Evolutionary conservation across 306 rosid genomes (phyloP), one percentile per base, ranked within the genome.

Genomic region (Nissolia schottii): DNA sequence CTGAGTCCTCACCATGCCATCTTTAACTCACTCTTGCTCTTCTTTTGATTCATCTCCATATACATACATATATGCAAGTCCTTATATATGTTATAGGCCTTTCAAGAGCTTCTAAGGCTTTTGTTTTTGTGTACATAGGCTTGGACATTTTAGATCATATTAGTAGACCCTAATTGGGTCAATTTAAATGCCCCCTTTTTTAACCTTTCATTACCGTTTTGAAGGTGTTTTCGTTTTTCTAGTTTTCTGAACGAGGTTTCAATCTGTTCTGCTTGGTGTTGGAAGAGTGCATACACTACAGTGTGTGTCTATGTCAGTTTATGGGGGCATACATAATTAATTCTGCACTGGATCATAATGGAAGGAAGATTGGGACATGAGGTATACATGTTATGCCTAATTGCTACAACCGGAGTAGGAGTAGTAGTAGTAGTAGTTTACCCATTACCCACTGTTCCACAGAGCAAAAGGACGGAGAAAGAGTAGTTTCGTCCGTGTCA

Each of bases 1-100:
- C 83, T 7, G 97, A 91, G 80, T 85, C n/a, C n/a, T n/a, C 86
- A 60, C 88, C 87, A 32, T 71, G 27, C 49, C 87, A 91, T 80
- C 60, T 75, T 51, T 80, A 76, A 76, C 48, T 40, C 56, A 70
- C 37, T 25, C 25, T 53, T 3, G 45, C 61, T 66, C 12, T 46
- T 75, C 72, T 45, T 35, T 37, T 2, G 13, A 37, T 37, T 64
- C 64, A 16, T 82, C 10, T 67, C 58, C 40, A 46, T 14, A 45
- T 32, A n/a, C n/a, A n/a, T n/a, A n/a, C n/a, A n/a, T n/a, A n/a
- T n/a, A n/a, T n/a, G n/a, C n/a, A n/a, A 46, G 27, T 56, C 54
- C 45, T 23, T 29, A 16, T 22, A 31, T 75, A n/a, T n/a, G n/a
- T n/a, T 75, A 20, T 64, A 56, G 80, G 80, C 71, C 49, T 67